A percentile compares a stretch with the other conserved stretches of the same genome.
phyloP scores from a whole-genome alignment of 495 filamentous ascomycete genomes.

The Xylaria nigripes region DNA sequence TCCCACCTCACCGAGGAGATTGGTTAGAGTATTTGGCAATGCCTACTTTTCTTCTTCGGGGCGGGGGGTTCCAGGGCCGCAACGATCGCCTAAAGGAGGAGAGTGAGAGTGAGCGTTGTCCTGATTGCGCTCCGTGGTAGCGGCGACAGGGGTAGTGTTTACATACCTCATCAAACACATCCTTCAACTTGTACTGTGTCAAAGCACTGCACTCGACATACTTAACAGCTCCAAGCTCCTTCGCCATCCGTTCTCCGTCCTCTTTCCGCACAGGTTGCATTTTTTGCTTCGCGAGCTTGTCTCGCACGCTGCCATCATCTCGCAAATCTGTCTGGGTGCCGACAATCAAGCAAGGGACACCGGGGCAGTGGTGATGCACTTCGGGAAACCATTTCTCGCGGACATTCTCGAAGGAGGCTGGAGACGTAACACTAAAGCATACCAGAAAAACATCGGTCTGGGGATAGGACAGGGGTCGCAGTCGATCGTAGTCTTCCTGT shows the following conservation, averaged over 20 bases:
- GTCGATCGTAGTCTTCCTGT: slow-evolving; percentile 98
- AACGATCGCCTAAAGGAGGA: slow-evolving; percentile 79
- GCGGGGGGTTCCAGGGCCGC: slow-evolving; percentile 79
- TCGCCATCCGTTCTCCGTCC: slow-evolving; percentile 93
- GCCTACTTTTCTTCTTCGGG: slow-evolving; percentile 51
- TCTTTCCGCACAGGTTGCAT: slow-evolving; percentile 87
- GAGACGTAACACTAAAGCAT: slow-evolving; percentile 96
- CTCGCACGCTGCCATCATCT: slow-evolving; percentile 77
- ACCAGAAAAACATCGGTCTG: slow-evolving; percentile 99
- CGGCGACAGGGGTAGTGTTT: slow-evolving; percentile 6
- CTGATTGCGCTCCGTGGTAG: not conserved
- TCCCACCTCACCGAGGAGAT: not conserved
- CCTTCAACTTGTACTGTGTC: slow-evolving; percentile 97
- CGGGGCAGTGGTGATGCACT: slow-evolving; percentile 96
- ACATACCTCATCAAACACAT: slow-evolving; percentile 96
- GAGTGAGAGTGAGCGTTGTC: slow-evolving; percentile 10
- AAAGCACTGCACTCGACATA: slow-evolving; percentile 97
- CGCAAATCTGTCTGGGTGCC: slow-evolving; percentile 95
- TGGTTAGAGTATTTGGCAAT: slow-evolving; percentile 44
- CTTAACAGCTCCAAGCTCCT: slow-evolving; percentile 91
- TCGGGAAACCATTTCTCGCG: slow-evolving; percentile 99
- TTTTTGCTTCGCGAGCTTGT: slow-evolving; percentile 91
- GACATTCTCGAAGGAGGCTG: slow-evolving; percentile 99
- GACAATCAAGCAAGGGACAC: slow-evolving; percentile 95
- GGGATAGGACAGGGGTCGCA: slow-evolving; percentile 92